These are phyloP conservation scores for Thermothelomyces thermophilus DNA, from an alignment of 2,329 filamentous ascomycete genomes.

Conservation along the genomic window DNA sequence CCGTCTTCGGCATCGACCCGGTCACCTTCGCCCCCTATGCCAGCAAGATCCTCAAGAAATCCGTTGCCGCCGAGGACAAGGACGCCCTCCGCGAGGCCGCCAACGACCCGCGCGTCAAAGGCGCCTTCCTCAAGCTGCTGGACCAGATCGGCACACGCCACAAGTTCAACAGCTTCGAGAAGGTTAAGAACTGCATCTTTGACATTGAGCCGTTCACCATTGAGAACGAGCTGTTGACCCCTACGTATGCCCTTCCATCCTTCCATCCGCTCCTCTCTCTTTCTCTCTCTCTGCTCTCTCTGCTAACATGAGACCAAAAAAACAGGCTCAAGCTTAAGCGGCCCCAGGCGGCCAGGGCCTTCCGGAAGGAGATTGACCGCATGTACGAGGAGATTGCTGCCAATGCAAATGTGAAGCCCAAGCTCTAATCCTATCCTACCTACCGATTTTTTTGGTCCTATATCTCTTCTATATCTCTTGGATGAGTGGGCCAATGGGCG, in stretches of 20 bases:
- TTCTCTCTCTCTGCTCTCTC: too few relatives aligned
- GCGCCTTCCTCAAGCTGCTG: conserved; percentile 70
- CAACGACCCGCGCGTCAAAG: conserved; percentile 62
- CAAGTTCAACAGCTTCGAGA: conserved; percentile 90
- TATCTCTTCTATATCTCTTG: not conserved
- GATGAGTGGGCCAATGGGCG: too few relatives aligned
- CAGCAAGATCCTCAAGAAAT: conserved; percentile 64
- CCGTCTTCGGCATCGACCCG: conserved; percentile 81
- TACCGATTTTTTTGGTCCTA: not conserved
- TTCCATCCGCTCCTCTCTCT: not conserved
- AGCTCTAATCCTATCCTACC: conserved; percentile 33
- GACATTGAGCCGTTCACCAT: conserved; percentile 86
- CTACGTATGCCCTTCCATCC: conserved; percentile 59
- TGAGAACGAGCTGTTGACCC: conserved; percentile 83
- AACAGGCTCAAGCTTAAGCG: conserved; percentile 54
- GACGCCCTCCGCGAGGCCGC: conserved; percentile 61
- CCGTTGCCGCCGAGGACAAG: conserved; percentile 57
- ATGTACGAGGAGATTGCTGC: conserved; percentile 51
- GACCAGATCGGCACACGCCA: conserved; percentile 71
- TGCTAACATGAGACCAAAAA: conserved; percentile 7
- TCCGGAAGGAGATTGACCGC: conserved; percentile 45
- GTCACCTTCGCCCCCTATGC: conserved; percentile 77
- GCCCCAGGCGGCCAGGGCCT: conserved; percentile 48
- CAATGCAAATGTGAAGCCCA: conserved; percentile 35
- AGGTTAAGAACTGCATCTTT: conserved; percentile 65